A percentile compares a stretch with the other conserved stretches of the same genome.
Conservation (phyloP, 2,329 filamentous ascomycete species). For the Fusarium veterinarium region DNA sequence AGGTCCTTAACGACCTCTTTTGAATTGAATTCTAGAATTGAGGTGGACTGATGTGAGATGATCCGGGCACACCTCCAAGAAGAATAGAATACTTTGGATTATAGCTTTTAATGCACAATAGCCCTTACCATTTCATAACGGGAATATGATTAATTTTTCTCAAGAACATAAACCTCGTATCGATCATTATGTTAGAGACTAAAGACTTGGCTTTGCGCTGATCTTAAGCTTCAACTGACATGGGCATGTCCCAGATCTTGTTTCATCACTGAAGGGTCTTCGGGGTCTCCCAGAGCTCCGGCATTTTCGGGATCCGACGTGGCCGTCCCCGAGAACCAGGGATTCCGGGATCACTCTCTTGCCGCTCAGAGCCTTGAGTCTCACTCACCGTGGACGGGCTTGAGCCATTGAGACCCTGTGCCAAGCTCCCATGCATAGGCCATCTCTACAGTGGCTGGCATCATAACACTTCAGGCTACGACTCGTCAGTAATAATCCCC, state of each 20-base stretch:
- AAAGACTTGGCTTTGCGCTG: neutral
- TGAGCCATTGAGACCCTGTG: neutral
- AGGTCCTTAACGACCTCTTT: neutral
- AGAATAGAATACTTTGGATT: conserved; percentile 29
- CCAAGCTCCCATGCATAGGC: neutral
- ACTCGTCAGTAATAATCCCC: conserved; percentile 31
- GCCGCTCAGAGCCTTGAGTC: neutral
- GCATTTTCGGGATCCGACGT: neutral
- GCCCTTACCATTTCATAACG: conserved; percentile 6
- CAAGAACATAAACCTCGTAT: neutral
- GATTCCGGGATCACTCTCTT: too few relatives aligned
- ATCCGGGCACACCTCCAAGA: conserved; percentile 23
- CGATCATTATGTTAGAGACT: neutral
- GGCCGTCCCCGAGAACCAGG: neutral
- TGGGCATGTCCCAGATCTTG: neutral
- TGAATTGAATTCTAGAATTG: conserved; percentile 28
- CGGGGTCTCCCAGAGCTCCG: neutral
- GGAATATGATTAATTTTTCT: neutral
- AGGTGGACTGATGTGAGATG: conserved; percentile 29
- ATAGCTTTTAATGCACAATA: conserved; percentile 37
- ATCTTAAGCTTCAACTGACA: neutral
- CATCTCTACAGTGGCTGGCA: neutral
- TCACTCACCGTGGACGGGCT: fast-evolving
- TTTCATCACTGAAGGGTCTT: neutral
- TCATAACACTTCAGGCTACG: neutral